phyloP scores from a whole-genome alignment of 768 basidiomycete genomes.

The Boletus reticuloceps region DNA sequence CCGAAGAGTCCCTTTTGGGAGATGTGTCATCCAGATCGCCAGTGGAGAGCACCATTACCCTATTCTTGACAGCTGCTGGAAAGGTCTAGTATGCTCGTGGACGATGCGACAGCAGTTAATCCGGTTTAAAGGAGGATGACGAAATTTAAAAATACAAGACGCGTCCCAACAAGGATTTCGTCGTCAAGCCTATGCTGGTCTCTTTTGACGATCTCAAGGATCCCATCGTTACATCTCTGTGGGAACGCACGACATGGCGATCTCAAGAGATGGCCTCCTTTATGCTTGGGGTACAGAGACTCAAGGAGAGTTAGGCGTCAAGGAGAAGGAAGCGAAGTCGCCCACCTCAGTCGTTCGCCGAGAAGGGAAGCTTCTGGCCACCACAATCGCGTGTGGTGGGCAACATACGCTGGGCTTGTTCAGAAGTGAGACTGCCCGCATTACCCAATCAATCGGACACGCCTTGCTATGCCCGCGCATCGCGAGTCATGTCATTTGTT shows the following conservation, averaged over 20 bases:
- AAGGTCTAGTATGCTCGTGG: conserved; percentile 87
- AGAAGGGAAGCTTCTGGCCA: conserved; percentile 59
- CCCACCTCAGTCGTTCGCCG: conserved; percentile 68
- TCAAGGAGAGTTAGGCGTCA: conserved; percentile 71
- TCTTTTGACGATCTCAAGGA: conserved; percentile 63
- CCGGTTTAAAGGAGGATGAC: conserved; percentile 73
- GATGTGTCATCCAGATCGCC: conserved; percentile 67
- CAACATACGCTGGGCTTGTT: conserved; percentile 76
- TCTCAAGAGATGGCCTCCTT: conserved; percentile 64
- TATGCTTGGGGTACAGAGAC: conserved; percentile 80
- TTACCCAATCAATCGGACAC: conserved; percentile 19
- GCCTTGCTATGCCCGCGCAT: conserved; percentile 15
- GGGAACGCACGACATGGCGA: conserved; percentile 68
- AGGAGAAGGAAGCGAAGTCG: conserved; percentile 57
- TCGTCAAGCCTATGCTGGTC: conserved; percentile 64
- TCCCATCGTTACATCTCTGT: conserved; percentile 63
- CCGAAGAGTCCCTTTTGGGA: conserved; percentile 57
- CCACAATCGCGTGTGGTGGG: no score
- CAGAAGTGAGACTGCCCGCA: conserved; percentile 48
- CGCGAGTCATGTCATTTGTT: conserved; percentile 15
- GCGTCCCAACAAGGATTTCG: conserved; percentile 51
- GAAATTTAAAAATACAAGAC: conserved; percentile 61
- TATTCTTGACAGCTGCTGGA: conserved; percentile 84
- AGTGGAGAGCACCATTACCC: conserved; percentile 87
- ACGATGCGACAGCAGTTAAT: conserved; percentile 77